These are phyloP conservation scores for Talaromyces verruculosus DNA, from an alignment of 2,329 filamentous ascomycete species.

Conservation along the genomic window DNA sequence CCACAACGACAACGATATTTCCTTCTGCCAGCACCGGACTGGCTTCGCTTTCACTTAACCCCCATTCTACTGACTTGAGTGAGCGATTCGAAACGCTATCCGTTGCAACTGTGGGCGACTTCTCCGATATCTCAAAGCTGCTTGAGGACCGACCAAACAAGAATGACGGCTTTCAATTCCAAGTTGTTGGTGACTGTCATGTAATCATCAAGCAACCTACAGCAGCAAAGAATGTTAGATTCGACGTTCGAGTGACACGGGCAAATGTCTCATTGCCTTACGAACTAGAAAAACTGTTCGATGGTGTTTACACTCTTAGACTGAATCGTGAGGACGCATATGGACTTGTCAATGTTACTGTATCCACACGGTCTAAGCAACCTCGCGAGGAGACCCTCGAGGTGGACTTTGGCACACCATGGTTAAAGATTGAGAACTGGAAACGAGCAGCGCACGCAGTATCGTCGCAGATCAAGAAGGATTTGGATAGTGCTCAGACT, in stretches of 20 bases:
- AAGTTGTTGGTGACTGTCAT: slow-evolving; percentile 55
- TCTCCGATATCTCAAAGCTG: slow-evolving; percentile 29
- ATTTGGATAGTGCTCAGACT: slow-evolving; percentile 40
- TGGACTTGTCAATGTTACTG: slow-evolving; percentile 51
- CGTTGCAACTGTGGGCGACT: slow-evolving; percentile 29
- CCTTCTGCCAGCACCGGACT: slow-evolving; percentile 25
- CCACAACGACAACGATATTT: slow-evolving; percentile 27
- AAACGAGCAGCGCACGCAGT: slow-evolving; percentile 41
- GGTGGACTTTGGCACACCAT: slow-evolving; percentile 48
- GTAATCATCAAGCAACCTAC: slow-evolving; percentile 53
- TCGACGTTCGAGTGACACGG: slow-evolving; percentile 52
- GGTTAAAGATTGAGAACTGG: slow-evolving; percentile 50
- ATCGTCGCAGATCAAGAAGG: slow-evolving; percentile 38
- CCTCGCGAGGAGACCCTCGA: slow-evolving; percentile 37
- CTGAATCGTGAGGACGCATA: slow-evolving; percentile 52
- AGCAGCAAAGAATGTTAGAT: slow-evolving; percentile 47
- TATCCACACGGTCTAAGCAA: slow-evolving; percentile 41
- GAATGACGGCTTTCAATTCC: slow-evolving; percentile 51
- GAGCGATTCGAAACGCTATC: slow-evolving; percentile 23
- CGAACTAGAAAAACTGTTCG: slow-evolving; percentile 52
- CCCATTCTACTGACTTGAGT: slow-evolving; percentile 21
- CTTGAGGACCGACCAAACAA: slow-evolving; percentile 29
- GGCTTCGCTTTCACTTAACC: slow-evolving; percentile 30
- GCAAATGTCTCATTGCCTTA: slow-evolving; percentile 44
- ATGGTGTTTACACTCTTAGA: slow-evolving; percentile 54